Evolutionary conservation across 805 yeast genomes (phyloP), one percentile per base, ranked within the genome.

Genomic region (Brettanomyces custersianus): DNA sequence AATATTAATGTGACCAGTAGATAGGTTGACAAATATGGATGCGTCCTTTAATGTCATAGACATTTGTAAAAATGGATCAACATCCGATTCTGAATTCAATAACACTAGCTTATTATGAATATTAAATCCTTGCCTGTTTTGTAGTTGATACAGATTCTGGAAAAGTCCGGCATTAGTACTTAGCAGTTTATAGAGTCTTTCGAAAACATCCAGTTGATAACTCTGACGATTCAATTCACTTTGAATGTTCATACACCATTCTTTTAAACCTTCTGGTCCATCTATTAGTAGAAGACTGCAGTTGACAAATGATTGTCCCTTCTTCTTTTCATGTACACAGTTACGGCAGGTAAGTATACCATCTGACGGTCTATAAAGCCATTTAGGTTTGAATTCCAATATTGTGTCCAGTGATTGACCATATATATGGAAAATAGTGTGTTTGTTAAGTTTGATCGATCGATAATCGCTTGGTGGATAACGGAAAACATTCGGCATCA

Each of bases 31-130:
- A 37, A 72, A 66, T 8, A 73, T 42, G 1, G 77, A 73, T 12
- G 70, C 69, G 45, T 73, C 79, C 41, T 74, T 57, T 34, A 73
- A 44, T 0, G 78, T 68, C 78, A 73, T 73, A 2, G 65, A 60
- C 16, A 62, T 48, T 5, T 63, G 55, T 20, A 72, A 45, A 21
- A 55, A 58, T 1, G 61, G 61, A 39, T 61, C 60, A 8, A 68
- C 74, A 41, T 67, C 72, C 2, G 51, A 41, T 20, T 55, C 64
- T 16, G 53, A 53, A 5, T 45, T 35, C 9, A 66, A 51, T 15
- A 48, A 41, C 5, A 34, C 28, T n/a, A 69, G 40, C 12, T n/a
- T 31, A 5, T 37, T 26, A 40, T 62, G 67, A 9, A 51, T 53
- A 32, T 52, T 36, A 26, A 59, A 52, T 19, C 58, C 49, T 15